Conservation (phyloP, 768 basidiomycete species). For the Ramaria sp. region DNA sequence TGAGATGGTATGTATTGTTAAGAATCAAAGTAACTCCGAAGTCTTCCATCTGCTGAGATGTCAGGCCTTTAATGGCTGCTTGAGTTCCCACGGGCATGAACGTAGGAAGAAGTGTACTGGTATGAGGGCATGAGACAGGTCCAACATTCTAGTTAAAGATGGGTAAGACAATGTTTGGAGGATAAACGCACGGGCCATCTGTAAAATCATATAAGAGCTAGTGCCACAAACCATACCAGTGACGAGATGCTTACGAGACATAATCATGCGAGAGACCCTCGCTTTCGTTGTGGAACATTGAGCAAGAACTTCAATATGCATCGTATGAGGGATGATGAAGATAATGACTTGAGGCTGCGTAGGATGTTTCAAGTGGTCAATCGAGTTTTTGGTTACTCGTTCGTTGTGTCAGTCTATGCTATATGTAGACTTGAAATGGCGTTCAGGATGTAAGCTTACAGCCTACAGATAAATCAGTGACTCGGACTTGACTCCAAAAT, state of each 20-base stretch:
- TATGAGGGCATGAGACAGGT: neutral
- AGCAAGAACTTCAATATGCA: conserved; percentile 79
- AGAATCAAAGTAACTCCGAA: conserved; percentile 76
- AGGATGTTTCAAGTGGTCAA: too few species aligned
- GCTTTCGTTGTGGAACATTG: conserved; percentile 75
- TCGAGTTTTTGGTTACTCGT: too few species aligned
- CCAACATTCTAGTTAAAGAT: neutral
- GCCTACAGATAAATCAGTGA: neutral
- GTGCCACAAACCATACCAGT: neutral
- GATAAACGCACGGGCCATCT: neutral
- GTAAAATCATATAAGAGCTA: neutral
- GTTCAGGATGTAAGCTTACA: too few species aligned
- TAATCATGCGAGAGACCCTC: conserved; percentile 74
- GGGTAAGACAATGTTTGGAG: neutral
- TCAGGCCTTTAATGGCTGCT: conserved; percentile 86
- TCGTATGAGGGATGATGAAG: conserved; percentile 16
- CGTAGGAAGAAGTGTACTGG: conserved; percentile 72
- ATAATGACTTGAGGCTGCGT: too few species aligned
- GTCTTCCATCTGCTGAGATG: conserved; percentile 71
- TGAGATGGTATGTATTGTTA: conserved; percentile 87
- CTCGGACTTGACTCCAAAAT: neutral
- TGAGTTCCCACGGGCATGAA: conserved; percentile 95
- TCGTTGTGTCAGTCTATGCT: neutral
- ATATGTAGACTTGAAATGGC: neutral
- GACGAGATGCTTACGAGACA: conserved; percentile 42